Conservation (phyloP, 1,284 basidiomycete genomes). For the Ustilago loliicola region DNA sequence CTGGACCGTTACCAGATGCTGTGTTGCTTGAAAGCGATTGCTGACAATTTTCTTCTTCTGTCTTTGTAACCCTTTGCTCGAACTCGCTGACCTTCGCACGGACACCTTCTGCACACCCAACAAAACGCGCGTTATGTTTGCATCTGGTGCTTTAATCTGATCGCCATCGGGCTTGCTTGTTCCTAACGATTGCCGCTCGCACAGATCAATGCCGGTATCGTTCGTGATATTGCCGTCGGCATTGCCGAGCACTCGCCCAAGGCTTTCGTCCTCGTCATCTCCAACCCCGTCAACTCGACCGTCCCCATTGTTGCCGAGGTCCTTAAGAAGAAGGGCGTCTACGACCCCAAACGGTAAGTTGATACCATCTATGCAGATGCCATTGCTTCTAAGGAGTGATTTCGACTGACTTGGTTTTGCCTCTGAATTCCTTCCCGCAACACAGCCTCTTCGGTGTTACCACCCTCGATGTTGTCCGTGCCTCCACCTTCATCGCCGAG, state of each 20-base stretch:
- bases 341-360: conserved; percentile 78
- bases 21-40: neutral
- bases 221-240: conserved; percentile 89
- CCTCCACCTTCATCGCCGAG: conserved; percentile 93
- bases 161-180: neutral
- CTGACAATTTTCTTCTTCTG: conserved; percentile 6
- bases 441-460: conserved; percentile 89
- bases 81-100: conserved; percentile 66
- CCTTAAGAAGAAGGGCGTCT: conserved; percentile 77
- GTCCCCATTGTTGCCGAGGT: conserved; percentile 90
- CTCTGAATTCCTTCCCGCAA: too few relatives aligned
- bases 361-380: conserved; percentile 29
- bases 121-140: conserved; percentile 3
- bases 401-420: too few relatives aligned
- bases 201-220: conserved; percentile 98
- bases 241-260: conserved; percentile 88
- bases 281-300: conserved; percentile 94
- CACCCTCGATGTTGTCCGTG: conserved; percentile 96
- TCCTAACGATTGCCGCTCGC: neutral
- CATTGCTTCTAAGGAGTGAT: too few relatives aligned
- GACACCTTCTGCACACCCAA: conserved; percentile 53
- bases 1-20: neutral
- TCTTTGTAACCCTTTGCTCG: neutral
- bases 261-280: conserved; percentile 94
- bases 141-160: neutral